phyloP scores from a whole-genome alignment of 176 grass and related monocot species.

The Rhynchospora pubera region DNA sequence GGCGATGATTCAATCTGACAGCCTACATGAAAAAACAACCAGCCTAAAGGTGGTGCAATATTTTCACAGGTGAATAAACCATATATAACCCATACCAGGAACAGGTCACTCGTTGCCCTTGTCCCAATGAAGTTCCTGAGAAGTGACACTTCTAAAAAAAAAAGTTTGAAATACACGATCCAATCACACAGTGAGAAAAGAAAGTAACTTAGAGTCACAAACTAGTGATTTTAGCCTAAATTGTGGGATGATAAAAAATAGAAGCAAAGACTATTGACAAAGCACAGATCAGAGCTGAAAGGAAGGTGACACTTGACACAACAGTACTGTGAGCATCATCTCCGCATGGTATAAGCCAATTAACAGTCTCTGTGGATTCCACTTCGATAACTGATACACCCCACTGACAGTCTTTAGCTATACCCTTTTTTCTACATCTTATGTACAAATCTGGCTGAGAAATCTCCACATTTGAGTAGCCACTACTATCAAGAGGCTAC shows the following conservation, averaged over 20 bases:
- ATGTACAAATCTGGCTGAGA: constrained; percentile 32
- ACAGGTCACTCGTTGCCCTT: too few relatives aligned
- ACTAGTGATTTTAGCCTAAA: neutral
- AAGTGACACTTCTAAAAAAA: neutral
- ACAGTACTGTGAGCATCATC: constrained; percentile 40
- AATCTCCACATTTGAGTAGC: constrained; percentile 44
- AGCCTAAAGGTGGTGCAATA: too few relatives aligned
- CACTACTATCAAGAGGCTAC: constrained; percentile 55
- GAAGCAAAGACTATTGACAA: constrained; percentile 45
- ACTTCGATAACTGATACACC: constrained; percentile 11
- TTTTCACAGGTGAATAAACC: too few relatives aligned
- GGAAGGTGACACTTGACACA: constrained; percentile 57
- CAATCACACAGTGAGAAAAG: neutral
- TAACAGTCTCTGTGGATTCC: constrained; percentile 1
- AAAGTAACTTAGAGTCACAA: neutral
- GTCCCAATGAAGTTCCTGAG: neutral
- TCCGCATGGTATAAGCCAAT: constrained; percentile 58
- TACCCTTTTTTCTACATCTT: constrained; percentile 32
- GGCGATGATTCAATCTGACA: too few relatives aligned
- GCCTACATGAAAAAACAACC: too few relatives aligned
- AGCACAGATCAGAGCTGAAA: constrained; percentile 55
- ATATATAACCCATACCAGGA: too few relatives aligned
- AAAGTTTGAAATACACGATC: neutral
- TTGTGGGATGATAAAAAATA: constrained; percentile 14
- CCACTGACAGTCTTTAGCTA: constrained; percentile 25